These are phyloP conservation scores for Aspergillus sp. DNA, from an alignment of 2,329 filamentous ascomycete species.

Conservation along the genomic window DNA sequence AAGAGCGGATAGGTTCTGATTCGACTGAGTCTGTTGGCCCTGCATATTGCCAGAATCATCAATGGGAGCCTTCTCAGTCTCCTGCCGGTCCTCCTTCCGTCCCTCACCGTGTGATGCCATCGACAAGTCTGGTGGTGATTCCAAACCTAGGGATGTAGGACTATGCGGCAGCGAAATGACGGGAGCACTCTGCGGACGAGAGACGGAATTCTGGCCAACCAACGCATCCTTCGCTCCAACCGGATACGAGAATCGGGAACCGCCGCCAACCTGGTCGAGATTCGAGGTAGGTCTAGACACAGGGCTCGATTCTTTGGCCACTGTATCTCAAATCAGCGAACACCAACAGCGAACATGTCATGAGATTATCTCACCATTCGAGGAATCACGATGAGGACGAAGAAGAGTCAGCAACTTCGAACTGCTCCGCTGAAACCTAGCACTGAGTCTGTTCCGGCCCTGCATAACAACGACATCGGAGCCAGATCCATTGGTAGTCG, in stretches of 20 bases:
- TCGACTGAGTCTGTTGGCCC: slow-evolving; percentile 16
- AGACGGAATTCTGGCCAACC: background rate
- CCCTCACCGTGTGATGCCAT: background rate
- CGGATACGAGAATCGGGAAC: background rate
- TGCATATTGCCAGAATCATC: background rate
- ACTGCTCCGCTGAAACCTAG: slow-evolving; percentile 28
- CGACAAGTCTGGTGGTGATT: background rate
- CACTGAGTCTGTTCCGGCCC: slow-evolving; percentile 19
- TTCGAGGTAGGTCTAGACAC: background rate
- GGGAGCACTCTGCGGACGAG: background rate
- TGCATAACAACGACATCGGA: slow-evolving; percentile 12
- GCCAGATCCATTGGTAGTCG: slow-evolving; percentile 20
- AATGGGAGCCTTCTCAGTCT: background rate
- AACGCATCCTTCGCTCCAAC: background rate
- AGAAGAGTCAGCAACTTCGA: slow-evolving; percentile 33
- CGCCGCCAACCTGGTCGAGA: background rate
- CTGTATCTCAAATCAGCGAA: background rate
- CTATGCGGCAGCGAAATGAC: background rate
- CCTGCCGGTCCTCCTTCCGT: background rate
- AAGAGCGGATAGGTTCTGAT: slow-evolving; percentile 24
- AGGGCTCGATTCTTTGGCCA: slow-evolving; percentile 4
- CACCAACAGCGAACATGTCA: background rate
- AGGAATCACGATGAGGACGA: slow-evolving; percentile 20
- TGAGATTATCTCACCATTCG: slow-evolving; percentile 15
- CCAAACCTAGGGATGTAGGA: background rate